Conservation (phyloP, 2,329 filamentous ascomycete genomes). For the Myriosclerotinia scirpicola region DNA sequence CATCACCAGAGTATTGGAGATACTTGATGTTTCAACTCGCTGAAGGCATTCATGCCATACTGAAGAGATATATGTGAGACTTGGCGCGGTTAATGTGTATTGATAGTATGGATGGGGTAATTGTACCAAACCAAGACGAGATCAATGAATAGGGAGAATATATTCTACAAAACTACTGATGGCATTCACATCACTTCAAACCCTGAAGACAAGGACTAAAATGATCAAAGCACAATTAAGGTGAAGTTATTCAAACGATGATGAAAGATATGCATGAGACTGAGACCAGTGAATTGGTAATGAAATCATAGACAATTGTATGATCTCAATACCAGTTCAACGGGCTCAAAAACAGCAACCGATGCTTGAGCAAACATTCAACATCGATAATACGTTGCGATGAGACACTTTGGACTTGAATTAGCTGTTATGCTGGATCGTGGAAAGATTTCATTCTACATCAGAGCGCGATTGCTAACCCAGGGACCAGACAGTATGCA, state of each 20-base stretch:
- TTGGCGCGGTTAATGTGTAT: not conserved
- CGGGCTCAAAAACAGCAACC: not conserved
- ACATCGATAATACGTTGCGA: not conserved
- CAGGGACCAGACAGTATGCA: not conserved
- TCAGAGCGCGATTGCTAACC: not conserved
- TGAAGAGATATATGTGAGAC: not conserved
- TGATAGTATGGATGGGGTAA: not conserved
- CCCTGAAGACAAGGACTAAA: not conserved
- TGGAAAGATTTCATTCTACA: not conserved
- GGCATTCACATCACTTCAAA: not conserved
- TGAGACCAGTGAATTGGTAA: not conserved
- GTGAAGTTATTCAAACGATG: not conserved
- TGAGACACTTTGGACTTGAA: not conserved
- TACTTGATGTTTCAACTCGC: not conserved
- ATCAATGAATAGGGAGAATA: not conserved
- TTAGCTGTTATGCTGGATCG: not conserved
- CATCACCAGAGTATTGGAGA: not conserved
- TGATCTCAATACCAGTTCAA: not conserved
- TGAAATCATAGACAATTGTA: not conserved
- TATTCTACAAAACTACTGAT: not conserved
- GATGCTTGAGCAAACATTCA: not conserved
- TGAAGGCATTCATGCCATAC: not conserved
- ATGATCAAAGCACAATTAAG: not conserved
- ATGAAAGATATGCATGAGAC: not conserved
- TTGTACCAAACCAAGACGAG: not conserved